phyloP scores from a whole-genome alignment of 331 rosid genomes.

The Pyrus hybrid region DNA sequence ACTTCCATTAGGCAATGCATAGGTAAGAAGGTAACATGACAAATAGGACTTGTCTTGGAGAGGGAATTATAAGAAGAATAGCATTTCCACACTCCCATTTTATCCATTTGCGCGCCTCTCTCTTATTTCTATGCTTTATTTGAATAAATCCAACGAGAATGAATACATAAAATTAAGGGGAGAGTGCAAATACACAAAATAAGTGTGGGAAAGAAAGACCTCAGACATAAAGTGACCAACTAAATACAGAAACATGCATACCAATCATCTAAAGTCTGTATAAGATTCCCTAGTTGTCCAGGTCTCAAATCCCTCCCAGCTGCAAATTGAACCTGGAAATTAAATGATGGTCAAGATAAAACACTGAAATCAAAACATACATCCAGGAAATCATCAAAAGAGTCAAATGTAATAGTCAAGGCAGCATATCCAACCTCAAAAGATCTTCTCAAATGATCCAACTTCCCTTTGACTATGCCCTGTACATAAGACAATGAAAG shows the following conservation, averaged over 20 bases:
- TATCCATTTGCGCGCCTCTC: not conserved
- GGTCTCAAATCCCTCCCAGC: constrained; percentile 21
- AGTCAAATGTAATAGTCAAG: not conserved
- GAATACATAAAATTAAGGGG: not conserved
- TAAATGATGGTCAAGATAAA: not conserved
- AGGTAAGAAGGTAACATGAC: not conserved
- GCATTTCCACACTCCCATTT: not conserved
- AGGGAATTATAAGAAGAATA: not conserved
- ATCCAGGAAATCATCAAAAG: not conserved
- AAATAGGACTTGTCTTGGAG: not conserved
- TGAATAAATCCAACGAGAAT: not conserved
- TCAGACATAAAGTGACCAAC: not conserved
- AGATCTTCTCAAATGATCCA: constrained; percentile 16
- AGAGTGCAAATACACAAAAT: not conserved
- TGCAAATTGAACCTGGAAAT: constrained; percentile 13
- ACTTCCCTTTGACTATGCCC: constrained; percentile 20
- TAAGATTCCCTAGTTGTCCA: constrained; percentile 14
- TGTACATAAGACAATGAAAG: not conserved
- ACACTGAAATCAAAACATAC: not conserved
- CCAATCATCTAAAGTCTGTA: constrained; percentile 11
- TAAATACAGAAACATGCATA: not conserved
- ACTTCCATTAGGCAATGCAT: not conserved
- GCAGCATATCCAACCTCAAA: constrained; percentile 1
- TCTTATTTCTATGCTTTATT: not conserved
- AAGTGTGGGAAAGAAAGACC: not conserved